Evolutionary conservation across 306 rosid species (phyloP).

Genomic region (Rosa rugosa): DNA sequence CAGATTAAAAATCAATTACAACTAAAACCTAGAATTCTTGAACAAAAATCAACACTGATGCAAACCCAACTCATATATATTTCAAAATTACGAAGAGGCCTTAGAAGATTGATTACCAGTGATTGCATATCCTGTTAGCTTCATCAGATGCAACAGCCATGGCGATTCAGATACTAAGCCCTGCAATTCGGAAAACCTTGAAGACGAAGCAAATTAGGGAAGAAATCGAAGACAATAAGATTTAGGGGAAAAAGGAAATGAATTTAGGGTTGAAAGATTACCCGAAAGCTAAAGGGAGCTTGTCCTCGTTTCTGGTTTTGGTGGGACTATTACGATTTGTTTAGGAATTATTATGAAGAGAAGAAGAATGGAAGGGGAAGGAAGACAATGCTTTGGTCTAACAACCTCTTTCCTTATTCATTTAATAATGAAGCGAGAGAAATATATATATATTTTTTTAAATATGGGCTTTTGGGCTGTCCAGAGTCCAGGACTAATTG

Average conservation of each 20-base stretch:
- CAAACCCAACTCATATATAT: too few relatives aligned
- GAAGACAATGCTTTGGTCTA: neutral
- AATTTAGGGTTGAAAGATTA: neutral
- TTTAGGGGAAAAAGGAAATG: neutral
- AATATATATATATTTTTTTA: too few relatives aligned
- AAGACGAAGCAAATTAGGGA: constrained; percentile 15
- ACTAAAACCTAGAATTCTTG: neutral
- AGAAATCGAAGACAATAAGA: neutral
- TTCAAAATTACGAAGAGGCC: too few relatives aligned
- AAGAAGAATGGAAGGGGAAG: neutral
- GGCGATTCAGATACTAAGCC: constrained; percentile 8
- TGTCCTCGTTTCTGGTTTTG: neutral
- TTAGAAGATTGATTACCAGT: constrained; percentile 57
- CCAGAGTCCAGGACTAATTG: too few relatives aligned
- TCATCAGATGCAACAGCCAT: constrained; percentile 74
- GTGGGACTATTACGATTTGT: neutral
- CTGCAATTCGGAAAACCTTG: constrained; percentile 16
- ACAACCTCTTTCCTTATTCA: neutral
- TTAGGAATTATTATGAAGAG: neutral
- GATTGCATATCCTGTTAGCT: constrained; percentile 53
- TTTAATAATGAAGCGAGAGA: neutral
- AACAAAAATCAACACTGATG: neutral
- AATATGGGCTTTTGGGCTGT: too few relatives aligned
- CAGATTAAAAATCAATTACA: neutral
- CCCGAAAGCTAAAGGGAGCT: constrained; percentile 9